These are phyloP conservation scores for Rhodotorula mucilaginosa DNA, from an alignment of 1,284 basidiomycete genomes.

Conservation along the genomic window DNA sequence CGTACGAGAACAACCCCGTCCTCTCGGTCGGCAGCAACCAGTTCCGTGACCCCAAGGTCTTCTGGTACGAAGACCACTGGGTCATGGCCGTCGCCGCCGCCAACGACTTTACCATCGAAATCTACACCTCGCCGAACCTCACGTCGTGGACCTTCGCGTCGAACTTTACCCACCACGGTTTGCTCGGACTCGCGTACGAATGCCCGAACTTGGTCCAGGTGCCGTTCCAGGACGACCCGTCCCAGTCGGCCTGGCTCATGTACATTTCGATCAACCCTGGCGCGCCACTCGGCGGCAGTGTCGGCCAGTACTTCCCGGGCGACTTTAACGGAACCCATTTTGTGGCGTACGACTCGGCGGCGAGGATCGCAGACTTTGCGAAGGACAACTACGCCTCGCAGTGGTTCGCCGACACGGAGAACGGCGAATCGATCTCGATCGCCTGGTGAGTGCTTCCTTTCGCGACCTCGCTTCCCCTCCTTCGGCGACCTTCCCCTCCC, in stretches of 20 bases:
- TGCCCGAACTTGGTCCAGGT: slow-evolving; percentile 3
- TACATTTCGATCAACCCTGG: slow-evolving; percentile 17
- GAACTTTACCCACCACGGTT: slow-evolving; percentile 10
- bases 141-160: slow-evolving; percentile 10
- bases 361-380: not conserved
- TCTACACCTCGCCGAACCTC: slow-evolving; percentile 22
- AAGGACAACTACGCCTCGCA: slow-evolving; percentile 10
- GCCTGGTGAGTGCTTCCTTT: not conserved
- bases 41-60: slow-evolving; percentile 25
- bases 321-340: slow-evolving; percentile 10
- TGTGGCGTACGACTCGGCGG: not conserved
- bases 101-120: slow-evolving; percentile 7
- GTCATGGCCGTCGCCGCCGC: slow-evolving; percentile 14
- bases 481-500: too few relatives aligned
- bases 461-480: not conserved
- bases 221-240: not conserved
- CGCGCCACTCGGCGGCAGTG: slow-evolving; percentile 6
- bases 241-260: not conserved
- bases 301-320: slow-evolving; percentile 11
- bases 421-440: not conserved
- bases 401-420: not conserved
- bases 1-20: slow-evolving; percentile 20
- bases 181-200: slow-evolving; percentile 15
- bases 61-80: slow-evolving; percentile 23
- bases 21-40: slow-evolving; percentile 14